phyloP scores from a whole-genome alignment of 169 alveolate species.

The Sarcocystis neurona region DNA sequence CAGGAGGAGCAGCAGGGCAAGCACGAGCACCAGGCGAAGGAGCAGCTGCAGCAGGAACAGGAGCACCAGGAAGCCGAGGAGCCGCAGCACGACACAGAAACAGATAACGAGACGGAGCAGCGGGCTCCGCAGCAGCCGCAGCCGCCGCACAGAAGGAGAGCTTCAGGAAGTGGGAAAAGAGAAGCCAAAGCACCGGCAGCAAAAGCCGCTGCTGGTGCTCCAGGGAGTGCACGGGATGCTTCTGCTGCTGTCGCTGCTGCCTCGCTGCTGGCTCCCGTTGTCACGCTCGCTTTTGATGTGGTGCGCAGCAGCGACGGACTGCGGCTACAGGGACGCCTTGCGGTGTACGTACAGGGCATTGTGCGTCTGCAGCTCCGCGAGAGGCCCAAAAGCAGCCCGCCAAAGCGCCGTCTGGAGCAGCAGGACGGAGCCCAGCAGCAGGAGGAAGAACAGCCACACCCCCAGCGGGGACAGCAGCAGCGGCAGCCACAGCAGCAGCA shows the following conservation, averaged over 20 bases:
- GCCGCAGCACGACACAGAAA: no score
- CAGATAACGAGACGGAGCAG: no score
- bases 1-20: not conserved
- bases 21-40: not conserved
- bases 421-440: no score
- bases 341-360: not conserved
- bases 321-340: conserved; percentile 6
- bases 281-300: not conserved
- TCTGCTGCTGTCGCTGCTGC: no score
- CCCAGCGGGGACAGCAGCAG: no score
- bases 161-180: not conserved
- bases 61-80: not conserved
- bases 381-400: no score
- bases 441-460: no score
- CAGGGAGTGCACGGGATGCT: no score
- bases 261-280: not conserved
- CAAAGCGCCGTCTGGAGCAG: no score
- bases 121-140: no score
- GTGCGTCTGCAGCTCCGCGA: conserved; percentile 14
- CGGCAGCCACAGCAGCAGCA: no score
- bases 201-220: no score
- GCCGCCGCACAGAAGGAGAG: not conserved
- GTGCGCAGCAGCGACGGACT: conserved; percentile 10
- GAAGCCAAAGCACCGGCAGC: not conserved
- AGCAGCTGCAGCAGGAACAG: not conserved